phyloP scores from a whole-genome alignment of 176 grass and related monocot species.

The Ensete glaucum region DNA sequence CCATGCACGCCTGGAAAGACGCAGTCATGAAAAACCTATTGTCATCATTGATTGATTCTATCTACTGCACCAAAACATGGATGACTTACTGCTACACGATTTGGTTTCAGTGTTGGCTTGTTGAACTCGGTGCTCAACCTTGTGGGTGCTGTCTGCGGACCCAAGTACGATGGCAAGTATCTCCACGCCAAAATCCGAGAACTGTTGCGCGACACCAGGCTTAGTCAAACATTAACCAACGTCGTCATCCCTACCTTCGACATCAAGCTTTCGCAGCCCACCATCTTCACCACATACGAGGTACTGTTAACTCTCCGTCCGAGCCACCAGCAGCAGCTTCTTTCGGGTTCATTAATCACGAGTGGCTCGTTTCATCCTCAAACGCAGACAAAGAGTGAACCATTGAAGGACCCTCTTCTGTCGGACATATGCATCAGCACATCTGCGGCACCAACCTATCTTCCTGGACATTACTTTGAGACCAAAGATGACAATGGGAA shows the following conservation, averaged over 20 bases:
- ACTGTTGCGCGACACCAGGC: slow-evolving; percentile 13
- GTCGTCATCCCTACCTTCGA: slow-evolving; percentile 52
- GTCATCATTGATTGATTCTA: neutral
- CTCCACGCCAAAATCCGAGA: slow-evolving; percentile 38
- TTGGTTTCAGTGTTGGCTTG: neutral
- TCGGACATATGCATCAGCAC: slow-evolving; percentile 76
- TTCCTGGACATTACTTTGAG: slow-evolving; percentile 42
- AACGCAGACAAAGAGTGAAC: slow-evolving; percentile 13
- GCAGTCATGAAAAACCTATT: neutral
- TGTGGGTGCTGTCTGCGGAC: neutral
- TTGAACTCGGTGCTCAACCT: neutral
- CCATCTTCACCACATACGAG: slow-evolving; percentile 57
- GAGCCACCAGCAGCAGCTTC: neutral
- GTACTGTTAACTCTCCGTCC: neutral
- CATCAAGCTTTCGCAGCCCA: slow-evolving; percentile 39
- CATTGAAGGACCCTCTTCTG: slow-evolving; percentile 42
- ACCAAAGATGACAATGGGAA: neutral
- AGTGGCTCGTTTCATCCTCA: too few species aligned
- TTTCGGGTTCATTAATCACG: too few species aligned
- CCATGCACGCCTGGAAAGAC: neutral
- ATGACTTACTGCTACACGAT: too few species aligned
- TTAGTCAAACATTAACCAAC: slow-evolving; percentile 43
- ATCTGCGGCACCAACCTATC: slow-evolving; percentile 50
- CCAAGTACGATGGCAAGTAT: slow-evolving; percentile 46
- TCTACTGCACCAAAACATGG: neutral